Evolutionary conservation across 2,329 filamentous ascomycete species (phyloP), one percentile per base, ranked within the genome.

Genomic region (Ploettnerulaceae sp.): DNA sequence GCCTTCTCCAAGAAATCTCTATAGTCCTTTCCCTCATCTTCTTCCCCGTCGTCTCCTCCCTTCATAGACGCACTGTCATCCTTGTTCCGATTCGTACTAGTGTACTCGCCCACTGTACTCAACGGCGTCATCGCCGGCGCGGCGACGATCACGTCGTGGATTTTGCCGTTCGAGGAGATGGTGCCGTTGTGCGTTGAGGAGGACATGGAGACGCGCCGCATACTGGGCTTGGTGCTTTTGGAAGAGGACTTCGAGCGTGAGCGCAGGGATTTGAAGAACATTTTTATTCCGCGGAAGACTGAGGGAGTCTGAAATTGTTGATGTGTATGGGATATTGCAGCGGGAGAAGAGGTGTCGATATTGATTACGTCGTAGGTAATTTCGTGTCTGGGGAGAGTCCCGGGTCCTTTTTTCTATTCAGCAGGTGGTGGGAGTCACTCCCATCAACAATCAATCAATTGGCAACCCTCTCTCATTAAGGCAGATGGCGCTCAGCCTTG

Each of bases 221-320:
- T 39, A 24, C 31, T 46, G 22, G 48, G 35, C 24, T 51, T 55
- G 29, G 42, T 51, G 47, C 48, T 51, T 47, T 52, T 48, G 34
- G 53, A 54, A 4, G 46, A 53, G 25, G 56, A 55, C 39, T 53
- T 57, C 3, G 53, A 49, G 11, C 42, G 44, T 5, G 48, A 49
- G 34, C 56, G 56, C 8, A 57, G 22, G 20, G 43, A 38, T 42
- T 58, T 54, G 47, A 58, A 57, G 35, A 57, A 47, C 54, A 57
- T 58, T 22, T 45, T 49, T 45, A 29, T n/a, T 25, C n/a, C n/a
- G n/a, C n/a, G n/a, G n/a, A n/a, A n/a, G n/a, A n/a, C n/a, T n/a
- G n/a, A n/a, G 7, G 28, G 18, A 14, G 7, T 32, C 26, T n/a
- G 14, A 31, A 5, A 7, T 22, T 42, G 45, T 28, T 21, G 45